Base-by-base conservation (phyloP, 2,329 filamentous ascomycete species). In the Aureobasidium namibiae region DNA sequence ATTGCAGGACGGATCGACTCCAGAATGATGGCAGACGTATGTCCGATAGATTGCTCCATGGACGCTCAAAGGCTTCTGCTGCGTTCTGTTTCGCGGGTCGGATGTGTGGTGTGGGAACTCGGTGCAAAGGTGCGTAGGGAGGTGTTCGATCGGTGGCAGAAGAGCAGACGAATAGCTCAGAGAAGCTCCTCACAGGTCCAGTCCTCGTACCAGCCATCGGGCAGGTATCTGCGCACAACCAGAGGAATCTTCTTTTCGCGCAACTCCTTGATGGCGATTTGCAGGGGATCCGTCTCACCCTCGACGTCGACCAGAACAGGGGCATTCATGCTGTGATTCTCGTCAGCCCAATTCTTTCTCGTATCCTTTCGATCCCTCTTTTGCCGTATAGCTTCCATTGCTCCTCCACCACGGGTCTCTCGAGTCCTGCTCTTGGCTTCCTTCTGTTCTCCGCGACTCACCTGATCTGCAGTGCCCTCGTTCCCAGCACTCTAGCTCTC, bases 201-300 rank as follows among this genome's bases (percentile, higher is more conserved):
- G 74, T 99, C 94, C 81, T 99, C 94, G 75, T 97, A 97, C 90
- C 84, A 96, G 78, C 94, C 94, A 77, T 99, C 94, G 23, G 94
- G 94, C 72, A 99, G 82, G 77, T 97, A 99, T 70, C 94, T 85
- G 73, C 94, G 85, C 64, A 99, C 89, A 60, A 99, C 94, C 62
- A 99, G 76, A 24, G 94, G 94, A 59, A 99, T 96, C 82, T 99
- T 99, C 83, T 97, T 97, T 79, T 97, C 92, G 64, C 90, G 85
- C 72, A 99, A 80, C 77, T 99, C 94, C 78, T 97, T 97, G 74
- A 96, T 89, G 24, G 94, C 94, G 71, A 99, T 97, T 75, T 96
- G 91, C 59, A 99, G 80, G 45, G 94, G 94, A 77, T 99, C 94
- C 54, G 94, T 97, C 80, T 97, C 92, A 69, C 94, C 94, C 75